A percentile compares a stretch with the other conserved stretches of the same genome.
phyloP scores from a whole-genome alignment of 176 grass and related monocot species.

The Puccinellia tenuiflora region DNA sequence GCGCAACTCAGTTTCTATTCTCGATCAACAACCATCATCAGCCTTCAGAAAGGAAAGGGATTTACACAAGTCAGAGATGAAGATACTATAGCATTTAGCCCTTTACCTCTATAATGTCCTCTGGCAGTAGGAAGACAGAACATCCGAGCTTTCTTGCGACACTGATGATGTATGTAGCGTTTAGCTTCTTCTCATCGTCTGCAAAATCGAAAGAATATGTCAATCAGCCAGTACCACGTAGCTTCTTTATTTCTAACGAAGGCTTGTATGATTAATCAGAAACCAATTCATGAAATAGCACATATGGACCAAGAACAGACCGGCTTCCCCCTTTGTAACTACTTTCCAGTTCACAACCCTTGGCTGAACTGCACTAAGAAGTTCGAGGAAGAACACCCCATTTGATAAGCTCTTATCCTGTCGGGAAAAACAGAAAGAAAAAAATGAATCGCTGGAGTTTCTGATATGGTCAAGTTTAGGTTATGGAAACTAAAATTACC shows the following conservation, averaged over 20 bases:
- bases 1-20: not conserved
- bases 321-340: constrained; percentile 82
- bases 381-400: constrained; percentile 89
- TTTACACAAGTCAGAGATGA: not conserved
- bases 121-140: constrained; percentile 89
- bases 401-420: constrained; percentile 88
- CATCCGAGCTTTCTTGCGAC: constrained; percentile 93
- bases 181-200: constrained; percentile 94
- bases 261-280: not conserved
- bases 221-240: not conserved
- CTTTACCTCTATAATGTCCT: constrained; percentile 97
- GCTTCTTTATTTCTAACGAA: not conserved
- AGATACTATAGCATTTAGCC: not conserved
- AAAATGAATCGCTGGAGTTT: constrained; percentile 19
- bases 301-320: constrained; percentile 34
- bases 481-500: constrained; percentile 29
- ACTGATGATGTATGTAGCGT: constrained; percentile 96
- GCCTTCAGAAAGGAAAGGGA: not conserved
- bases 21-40: not conserved
- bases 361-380: constrained; percentile 86
- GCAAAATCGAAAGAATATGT: constrained; percentile 13
- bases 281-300: not conserved
- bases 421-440: constrained; percentile 13
- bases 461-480: not conserved
- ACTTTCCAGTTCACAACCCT: constrained; percentile 93